Evolutionary conservation across 2,329 filamentous ascomycete species (phyloP).

Genomic region (Aurifilum marmelostoma): DNA sequence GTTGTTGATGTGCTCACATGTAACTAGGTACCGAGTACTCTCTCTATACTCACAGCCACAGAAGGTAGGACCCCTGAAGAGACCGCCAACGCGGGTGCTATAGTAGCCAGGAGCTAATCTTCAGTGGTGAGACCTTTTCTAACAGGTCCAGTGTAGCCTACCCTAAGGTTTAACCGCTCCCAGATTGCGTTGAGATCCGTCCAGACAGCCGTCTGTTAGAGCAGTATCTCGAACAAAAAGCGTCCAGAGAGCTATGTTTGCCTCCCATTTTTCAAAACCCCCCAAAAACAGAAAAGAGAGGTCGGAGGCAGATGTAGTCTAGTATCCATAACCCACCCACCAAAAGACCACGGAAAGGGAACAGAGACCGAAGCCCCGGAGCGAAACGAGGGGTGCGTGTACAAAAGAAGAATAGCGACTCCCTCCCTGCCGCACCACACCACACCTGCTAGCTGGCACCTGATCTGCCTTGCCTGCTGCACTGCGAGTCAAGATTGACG

Average conservation of each 20-base stretch:
- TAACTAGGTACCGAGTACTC: not conserved
- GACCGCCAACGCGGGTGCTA: not conserved
- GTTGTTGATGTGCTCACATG: not conserved
- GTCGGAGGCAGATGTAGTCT: not conserved
- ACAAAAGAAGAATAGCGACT: not conserved
- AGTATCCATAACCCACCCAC: not conserved
- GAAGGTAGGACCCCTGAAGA: not conserved
- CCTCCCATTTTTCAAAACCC: not conserved
- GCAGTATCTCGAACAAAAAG: no score
- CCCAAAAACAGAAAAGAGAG: not conserved
- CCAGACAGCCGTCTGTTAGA: no score
- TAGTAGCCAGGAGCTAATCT: not conserved
- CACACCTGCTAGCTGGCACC: not conserved
- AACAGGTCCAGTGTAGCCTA: not conserved
- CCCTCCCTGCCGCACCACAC: not conserved
- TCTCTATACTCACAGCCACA: not conserved
- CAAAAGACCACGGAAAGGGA: not conserved
- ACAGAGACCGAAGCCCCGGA: not conserved
- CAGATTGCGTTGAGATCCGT: not conserved
- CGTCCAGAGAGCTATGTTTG: not conserved
- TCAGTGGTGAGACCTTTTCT: not conserved
- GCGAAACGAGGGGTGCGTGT: not conserved
- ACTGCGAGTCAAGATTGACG: not conserved
- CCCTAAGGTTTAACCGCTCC: not conserved
- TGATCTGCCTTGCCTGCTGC: not conserved